A percentile compares a stretch with the other conserved stretches of the same genome.
Evolutionary conservation across 331 rosid genomes (phyloP).

Genomic region (Saraca asoca): DNA sequence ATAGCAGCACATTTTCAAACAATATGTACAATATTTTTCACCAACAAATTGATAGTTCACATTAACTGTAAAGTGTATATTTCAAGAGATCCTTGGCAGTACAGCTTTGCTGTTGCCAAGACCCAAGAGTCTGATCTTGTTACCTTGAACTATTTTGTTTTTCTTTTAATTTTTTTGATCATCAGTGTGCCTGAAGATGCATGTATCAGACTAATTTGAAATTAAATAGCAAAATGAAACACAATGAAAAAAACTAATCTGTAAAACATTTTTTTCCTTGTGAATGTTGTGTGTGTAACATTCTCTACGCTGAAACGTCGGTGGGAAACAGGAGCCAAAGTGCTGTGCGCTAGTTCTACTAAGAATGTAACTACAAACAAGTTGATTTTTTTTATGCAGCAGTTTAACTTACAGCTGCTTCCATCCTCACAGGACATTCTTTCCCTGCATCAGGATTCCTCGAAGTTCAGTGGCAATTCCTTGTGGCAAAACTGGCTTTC

Average conservation of each 20-base stretch:
- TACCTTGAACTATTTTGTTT: neutral
- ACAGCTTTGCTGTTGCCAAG: neutral
- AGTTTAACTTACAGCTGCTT: conserved; percentile 29
- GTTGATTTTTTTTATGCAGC: conserved; percentile 36
- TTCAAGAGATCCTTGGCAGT: neutral
- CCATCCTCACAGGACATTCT: conserved; percentile 44
- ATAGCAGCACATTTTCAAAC: neutral
- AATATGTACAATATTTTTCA: neutral
- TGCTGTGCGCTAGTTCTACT: conserved; percentile 42
- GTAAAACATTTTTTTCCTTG: conserved; percentile 56
- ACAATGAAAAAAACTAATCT: conserved; percentile 45
- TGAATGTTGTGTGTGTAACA: conserved; percentile 54
- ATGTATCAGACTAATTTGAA: conserved; percentile 12
- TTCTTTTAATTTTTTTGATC: conserved; percentile 15
- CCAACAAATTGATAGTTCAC: neutral
- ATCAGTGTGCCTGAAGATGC: conserved; percentile 12
- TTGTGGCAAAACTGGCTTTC: conserved; percentile 71
- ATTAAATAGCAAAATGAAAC: conserved; percentile 17
- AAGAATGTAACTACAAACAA: conserved; percentile 40
- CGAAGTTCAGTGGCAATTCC: conserved; percentile 73
- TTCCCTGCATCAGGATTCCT: conserved; percentile 67
- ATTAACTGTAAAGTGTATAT: neutral
- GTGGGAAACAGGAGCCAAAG: conserved; percentile 38
- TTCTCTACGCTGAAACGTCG: conserved; percentile 49
- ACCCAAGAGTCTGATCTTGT: conserved; percentile 3